These are phyloP conservation scores for Suillus paluster DNA, from an alignment of 768 basidiomycete species.

Conservation along the genomic window DNA sequence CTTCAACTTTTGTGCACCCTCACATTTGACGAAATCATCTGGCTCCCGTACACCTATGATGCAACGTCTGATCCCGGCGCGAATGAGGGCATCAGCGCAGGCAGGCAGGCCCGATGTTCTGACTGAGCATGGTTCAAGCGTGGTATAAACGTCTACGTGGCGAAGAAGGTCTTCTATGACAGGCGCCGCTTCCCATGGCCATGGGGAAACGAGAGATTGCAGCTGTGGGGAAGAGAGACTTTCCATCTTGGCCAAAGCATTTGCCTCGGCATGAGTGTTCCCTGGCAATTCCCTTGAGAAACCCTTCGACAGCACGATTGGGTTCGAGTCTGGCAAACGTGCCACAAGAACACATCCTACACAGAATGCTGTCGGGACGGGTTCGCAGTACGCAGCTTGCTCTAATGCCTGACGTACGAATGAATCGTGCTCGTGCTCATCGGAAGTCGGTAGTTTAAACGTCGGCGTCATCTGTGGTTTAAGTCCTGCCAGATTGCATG, in stretches of 20 bases:
- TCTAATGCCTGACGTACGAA: conserved; percentile 68
- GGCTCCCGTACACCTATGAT: conserved; percentile 92
- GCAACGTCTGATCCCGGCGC: conserved; percentile 71
- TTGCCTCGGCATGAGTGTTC: conserved; percentile 97
- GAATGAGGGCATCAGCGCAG: conserved; percentile 84
- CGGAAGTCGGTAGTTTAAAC: too few relatives aligned
- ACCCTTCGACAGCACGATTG: conserved; percentile 73
- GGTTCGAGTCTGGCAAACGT: conserved; percentile 43
- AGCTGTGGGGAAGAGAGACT: conserved; percentile 50
- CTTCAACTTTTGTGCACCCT: conserved; percentile 76
- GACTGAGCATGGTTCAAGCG: conserved; percentile 94
- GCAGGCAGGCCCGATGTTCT: conserved; percentile 86
- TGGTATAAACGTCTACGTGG: conserved; percentile 82
- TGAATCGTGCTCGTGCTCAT: conserved; percentile 33
- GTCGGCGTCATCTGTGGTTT: neutral
- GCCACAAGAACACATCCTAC: conserved; percentile 84
- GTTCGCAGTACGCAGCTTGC: conserved; percentile 73
- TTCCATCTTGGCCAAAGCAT: conserved; percentile 78
- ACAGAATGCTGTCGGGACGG: conserved; percentile 80
- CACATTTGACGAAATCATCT: conserved; percentile 91
- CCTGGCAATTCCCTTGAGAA: conserved; percentile 91
- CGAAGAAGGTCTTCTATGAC: conserved; percentile 54
- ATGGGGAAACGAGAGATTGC: conserved; percentile 35
- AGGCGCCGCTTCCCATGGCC: conserved; percentile 20
- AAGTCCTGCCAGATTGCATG: neutral